phyloP scores from a whole-genome alignment of 805 yeast species.

The Ogataea saltuana region DNA sequence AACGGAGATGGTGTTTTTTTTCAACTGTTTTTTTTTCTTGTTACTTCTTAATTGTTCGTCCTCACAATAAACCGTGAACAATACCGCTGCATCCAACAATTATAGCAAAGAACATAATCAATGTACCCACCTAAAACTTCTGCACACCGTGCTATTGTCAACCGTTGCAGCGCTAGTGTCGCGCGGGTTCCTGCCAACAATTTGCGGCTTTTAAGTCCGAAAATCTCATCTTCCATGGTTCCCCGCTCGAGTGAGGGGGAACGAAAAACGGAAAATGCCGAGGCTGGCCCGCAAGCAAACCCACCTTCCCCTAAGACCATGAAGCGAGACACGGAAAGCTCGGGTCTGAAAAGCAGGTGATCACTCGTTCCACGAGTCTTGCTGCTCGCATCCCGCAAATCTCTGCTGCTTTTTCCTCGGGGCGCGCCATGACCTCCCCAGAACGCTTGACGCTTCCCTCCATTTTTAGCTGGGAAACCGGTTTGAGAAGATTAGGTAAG shows the following conservation, averaged over 20 bases:
- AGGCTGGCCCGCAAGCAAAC: too few species aligned
- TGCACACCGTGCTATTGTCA: constrained; percentile 1
- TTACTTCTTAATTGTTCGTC: constrained; percentile 5
- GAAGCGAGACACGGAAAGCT: too few species aligned
- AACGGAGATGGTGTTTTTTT: constrained; percentile 6
- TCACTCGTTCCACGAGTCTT: too few species aligned
- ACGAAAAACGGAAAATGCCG: too few species aligned
- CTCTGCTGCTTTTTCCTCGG: too few species aligned
- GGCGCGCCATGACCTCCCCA: too few species aligned
- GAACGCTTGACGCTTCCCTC: too few species aligned
- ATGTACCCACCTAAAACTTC: background rate
- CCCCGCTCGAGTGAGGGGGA: background rate
- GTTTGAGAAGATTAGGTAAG: too few species aligned
- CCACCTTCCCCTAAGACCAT: too few species aligned
- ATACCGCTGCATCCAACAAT: background rate
- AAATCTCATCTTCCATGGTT: background rate
- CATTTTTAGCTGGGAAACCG: too few species aligned
- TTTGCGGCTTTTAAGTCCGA: constrained; percentile 6
- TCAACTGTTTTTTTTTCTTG: constrained; percentile 4
- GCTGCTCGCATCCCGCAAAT: too few species aligned
- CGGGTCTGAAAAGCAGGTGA: too few species aligned
- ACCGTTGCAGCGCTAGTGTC: constrained; percentile 1
- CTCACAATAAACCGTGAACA: constrained; percentile 3
- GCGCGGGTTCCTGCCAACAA: background rate
- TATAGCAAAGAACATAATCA: constrained; percentile 3